Base-by-base conservation (phyloP, 2,329 filamentous ascomycete genomes). In the Hypocreales sp. region DNA sequence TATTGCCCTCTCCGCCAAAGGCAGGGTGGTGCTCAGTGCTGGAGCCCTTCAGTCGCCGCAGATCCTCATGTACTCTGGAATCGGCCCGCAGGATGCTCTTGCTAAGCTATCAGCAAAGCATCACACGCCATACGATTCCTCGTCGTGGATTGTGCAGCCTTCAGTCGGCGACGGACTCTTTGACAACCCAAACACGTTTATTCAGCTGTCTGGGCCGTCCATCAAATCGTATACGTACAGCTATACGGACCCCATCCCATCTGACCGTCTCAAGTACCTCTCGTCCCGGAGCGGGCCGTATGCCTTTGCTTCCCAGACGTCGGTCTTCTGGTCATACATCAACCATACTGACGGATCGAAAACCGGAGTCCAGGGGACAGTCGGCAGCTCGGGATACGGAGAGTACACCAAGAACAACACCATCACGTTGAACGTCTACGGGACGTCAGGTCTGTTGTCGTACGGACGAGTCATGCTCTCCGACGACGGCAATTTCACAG, bases 351-450 rank as follows among this genome's bases (percentile, higher is more conserved):
- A 63, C 27, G 59, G 58, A 6, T 44, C 40, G 8, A 40, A 46
- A 4, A 49, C 55, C 4, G 61, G 56, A 1, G 50, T 66, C 14
- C 65, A 70, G 35, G 64, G 64, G 6, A 69, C 64, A 0, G 59
- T 69, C 30, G 60, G 60, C 42, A 56, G 58, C 0, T 46, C 58
- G 0, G 64, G 64, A 3, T 55, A 48, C 22, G 40, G 44, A 2
- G 56, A 47, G 7, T 61, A 44, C 37, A 54, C 32, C 2, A 38
- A 41, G 19, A 50, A 51, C 27, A 50, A 60, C 31, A 65, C 61
- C 32, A 61, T 70, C 27, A 68, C 64, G 0, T 49, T 70, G 13
- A 70, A 70, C 40, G 44, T 70, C 5, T 70, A 70, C 45, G 64
- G 64, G 7, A 70, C 65, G 1, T 67, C 63, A 0, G 65, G 65